Conservation (phyloP, 2,329 filamentous ascomycete species). For the Thermothelomyces thermophilus region DNA sequence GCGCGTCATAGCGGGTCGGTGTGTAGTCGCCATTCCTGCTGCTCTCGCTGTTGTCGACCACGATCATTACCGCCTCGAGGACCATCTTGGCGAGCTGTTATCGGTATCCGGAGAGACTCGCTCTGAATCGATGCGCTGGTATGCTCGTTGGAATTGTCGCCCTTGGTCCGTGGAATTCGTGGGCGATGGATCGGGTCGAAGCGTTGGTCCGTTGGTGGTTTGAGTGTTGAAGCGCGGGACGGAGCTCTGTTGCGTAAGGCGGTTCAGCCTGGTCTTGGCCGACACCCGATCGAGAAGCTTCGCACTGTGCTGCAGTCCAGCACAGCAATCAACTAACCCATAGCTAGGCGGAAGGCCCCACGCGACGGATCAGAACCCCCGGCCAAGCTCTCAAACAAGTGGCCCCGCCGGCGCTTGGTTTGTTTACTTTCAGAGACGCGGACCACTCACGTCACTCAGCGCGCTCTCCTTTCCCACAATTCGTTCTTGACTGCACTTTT, state of each 20-base stretch:
- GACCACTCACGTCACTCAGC: slow-evolving; percentile 24
- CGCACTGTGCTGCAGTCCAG: background rate
- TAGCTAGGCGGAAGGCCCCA: slow-evolving; percentile 3
- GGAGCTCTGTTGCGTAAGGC: slow-evolving; percentile 34
- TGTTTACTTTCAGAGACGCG: slow-evolving; percentile 26
- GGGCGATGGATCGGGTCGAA: slow-evolving; percentile 11
- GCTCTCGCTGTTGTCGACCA: slow-evolving; percentile 99
- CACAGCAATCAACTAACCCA: too few relatives aligned
- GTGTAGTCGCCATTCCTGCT: slow-evolving; percentile 92
- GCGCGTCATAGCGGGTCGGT: slow-evolving; percentile 91
- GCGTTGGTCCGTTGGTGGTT: slow-evolving; percentile 2
- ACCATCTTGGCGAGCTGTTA: slow-evolving; percentile 65
- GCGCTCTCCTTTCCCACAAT: slow-evolving; percentile 14
- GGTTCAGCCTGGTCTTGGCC: slow-evolving; percentile 36
- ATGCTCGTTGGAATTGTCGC: background rate
- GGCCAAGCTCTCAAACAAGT: background rate
- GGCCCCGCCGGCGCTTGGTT: slow-evolving; percentile 16
- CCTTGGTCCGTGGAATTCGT: background rate
- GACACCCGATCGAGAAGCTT: slow-evolving; percentile 1
- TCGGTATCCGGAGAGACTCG: background rate
- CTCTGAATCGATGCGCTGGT: background rate
- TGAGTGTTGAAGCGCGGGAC: slow-evolving; percentile 6
- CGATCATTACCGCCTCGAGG: slow-evolving; percentile 98
- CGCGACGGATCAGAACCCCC: background rate
- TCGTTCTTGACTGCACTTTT: slow-evolving; percentile 10